Conservation (phyloP, 768 basidiomycete species). For the Xanthoconium purpureum region DNA sequence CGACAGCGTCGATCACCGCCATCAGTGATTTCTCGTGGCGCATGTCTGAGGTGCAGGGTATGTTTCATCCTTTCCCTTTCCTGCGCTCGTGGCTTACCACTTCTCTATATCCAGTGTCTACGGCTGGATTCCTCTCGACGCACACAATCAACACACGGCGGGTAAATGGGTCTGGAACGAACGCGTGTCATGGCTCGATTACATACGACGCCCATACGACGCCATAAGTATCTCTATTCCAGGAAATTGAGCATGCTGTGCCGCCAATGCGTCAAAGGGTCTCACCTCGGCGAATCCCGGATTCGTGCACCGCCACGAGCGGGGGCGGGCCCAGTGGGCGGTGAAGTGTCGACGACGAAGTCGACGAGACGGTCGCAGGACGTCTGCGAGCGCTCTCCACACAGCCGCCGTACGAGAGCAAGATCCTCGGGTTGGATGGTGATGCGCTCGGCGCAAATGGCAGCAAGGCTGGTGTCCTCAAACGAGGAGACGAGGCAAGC, state of each 20-base stretch:
- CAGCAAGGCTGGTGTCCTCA: constrained; percentile 88
- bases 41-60: constrained; percentile 78
- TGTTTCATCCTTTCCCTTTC: constrained; percentile 18
- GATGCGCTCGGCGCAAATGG: constrained; percentile 79
- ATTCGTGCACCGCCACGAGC: no score
- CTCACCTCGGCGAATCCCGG: no score
- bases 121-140: constrained; percentile 10
- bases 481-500: constrained; percentile 84
- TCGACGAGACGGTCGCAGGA: no score
- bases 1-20: constrained; percentile 86
- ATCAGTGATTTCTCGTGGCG: constrained; percentile 84
- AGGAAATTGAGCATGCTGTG: no score
- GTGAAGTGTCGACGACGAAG: no score
- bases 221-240: constrained; percentile 19
- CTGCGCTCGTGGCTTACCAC: neutral
- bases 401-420: no score
- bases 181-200: constrained; percentile 48
- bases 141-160: constrained; percentile 22
- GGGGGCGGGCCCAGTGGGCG: no score
- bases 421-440: no score
- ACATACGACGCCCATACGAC: constrained; percentile 27
- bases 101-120: constrained; percentile 19
- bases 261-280: no score
- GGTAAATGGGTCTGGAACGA: constrained; percentile 45
- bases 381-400: no score